Evolutionary conservation across 306 rosid genomes (phyloP), one percentile per base, ranked within the genome.

Genomic region (Vigna reflexopilosa): DNA sequence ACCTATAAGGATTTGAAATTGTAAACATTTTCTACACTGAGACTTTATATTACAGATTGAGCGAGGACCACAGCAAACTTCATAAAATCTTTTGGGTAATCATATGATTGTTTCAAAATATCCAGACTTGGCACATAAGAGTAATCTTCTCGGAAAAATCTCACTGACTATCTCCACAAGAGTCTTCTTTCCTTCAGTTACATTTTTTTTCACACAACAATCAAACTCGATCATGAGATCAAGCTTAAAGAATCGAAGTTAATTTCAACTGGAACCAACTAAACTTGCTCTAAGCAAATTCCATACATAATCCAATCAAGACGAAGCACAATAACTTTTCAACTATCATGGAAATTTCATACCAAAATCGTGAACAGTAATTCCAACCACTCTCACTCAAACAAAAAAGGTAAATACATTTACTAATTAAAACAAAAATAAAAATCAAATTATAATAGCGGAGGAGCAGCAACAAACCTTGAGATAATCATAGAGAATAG

Each of bases 401-500:
- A 16, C n/a, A 19, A 19, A 58, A 42, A 40, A 19, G 54, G 10
- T 6, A 24, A 22, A 24, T 0, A 24, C 42, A 38, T 38, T 38
- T 38, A 6, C 42, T 2, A 12, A 1, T 9, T 56, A 9, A 3
- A 56, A 56, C 34, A 20, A 7, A 13, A 19, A 5, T n/a, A 17
- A 34, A 51, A 72, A 36, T 40, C 24, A 47, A 73, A 68, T 13
- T 28, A 38, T 7, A 47, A 68, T 4, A 51, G 24, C 28, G 32
- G 44, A 76, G 14, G 16, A 40, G 10, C 8, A 22, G 0, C 11
- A 44, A 51, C 3, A 67, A 36, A 92, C 98, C 95, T 90, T 92
- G 68, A 94, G 97, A 82, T 94, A 92, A 48, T 88, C 85, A 78
- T 84, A 94, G 78, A 94, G 97, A 2, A 97, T 89, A n/a, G 98